A percentile compares a stretch with the other conserved stretches of the same genome.
phyloP scores from a whole-genome alignment of 495 filamentous ascomycete genomes.

The Aspergillus nidulans region DNA sequence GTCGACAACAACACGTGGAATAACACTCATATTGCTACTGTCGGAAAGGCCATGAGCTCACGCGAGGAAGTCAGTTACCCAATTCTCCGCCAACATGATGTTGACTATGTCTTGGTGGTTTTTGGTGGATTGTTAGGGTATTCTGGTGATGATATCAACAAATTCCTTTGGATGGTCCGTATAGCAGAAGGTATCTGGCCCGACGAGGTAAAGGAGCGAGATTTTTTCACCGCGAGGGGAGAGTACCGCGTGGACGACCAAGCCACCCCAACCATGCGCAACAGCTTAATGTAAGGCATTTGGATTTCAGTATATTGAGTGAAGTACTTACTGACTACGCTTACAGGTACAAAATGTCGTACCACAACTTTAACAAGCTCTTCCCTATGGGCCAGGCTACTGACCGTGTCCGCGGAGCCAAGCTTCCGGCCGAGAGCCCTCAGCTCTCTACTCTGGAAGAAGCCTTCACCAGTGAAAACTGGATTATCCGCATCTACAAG shows the following conservation, averaged over 20 bases:
- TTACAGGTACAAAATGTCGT: slow-evolving; percentile 98
- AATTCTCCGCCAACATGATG: slow-evolving; percentile 96
- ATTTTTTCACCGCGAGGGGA: slow-evolving; percentile 91
- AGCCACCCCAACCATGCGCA: slow-evolving; percentile 97
- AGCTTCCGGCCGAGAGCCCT: slow-evolving; percentile 80
- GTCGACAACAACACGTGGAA: slow-evolving; percentile 99
- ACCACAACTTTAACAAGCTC: slow-evolving; percentile 92
- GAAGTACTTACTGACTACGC: slow-evolving; percentile 31
- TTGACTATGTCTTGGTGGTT: slow-evolving; percentile 96
- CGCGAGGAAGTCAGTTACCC: slow-evolving; percentile 97
- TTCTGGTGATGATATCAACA: slow-evolving; percentile 99
- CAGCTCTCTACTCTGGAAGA: slow-evolving; percentile 87
- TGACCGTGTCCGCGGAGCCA: slow-evolving; percentile 81
- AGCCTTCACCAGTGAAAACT: slow-evolving; percentile 98
- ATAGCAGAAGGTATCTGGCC: slow-evolving; percentile 99
- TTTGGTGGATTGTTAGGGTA: slow-evolving; percentile 96
- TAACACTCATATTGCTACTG: slow-evolving; percentile 99
- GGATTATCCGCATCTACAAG: slow-evolving; percentile 99
- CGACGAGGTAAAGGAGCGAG: slow-evolving; percentile 94
- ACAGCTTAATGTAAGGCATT: slow-evolving; percentile 88
- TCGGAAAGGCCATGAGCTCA: slow-evolving; percentile 98
- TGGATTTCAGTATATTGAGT: background rate
- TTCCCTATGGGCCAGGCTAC: slow-evolving; percentile 89
- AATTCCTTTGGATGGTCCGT: slow-evolving; percentile 99
- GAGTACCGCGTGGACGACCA: slow-evolving; percentile 94